phyloP scores from a whole-genome alignment of 352 stramenopile genomes.

The Vaucheria bursata region DNA sequence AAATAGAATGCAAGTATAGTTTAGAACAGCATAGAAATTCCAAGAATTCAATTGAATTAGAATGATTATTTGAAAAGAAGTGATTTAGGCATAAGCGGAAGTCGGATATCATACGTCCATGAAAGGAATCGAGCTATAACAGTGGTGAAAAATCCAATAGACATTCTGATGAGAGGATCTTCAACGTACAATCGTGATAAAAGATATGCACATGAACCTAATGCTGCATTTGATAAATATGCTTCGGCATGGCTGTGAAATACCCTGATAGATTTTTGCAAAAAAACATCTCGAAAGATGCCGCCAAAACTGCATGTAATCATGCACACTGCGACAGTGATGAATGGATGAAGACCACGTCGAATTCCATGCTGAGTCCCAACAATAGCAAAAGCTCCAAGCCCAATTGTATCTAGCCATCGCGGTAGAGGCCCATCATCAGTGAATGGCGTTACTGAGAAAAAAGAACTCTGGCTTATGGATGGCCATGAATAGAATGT shows the following conservation, averaged over 20 bases:
- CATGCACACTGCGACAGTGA: constrained; percentile 20
- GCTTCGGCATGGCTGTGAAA: constrained; percentile 24
- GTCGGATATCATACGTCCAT: constrained; percentile 15
- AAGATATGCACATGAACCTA: constrained; percentile 26
- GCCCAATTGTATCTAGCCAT: constrained; percentile 31
- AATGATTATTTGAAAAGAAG: too few species aligned
- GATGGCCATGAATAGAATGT: constrained; percentile 32
- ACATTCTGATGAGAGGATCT: constrained; percentile 29
- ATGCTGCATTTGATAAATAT: constrained; percentile 27
- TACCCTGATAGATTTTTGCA: constrained; percentile 13
- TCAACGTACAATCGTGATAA: background rate
- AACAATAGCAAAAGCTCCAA: constrained; percentile 30
- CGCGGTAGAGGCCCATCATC: constrained; percentile 27
- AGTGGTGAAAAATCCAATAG: constrained; percentile 17
- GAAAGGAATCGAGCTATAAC: constrained; percentile 17
- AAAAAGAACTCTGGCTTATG: constrained; percentile 8
- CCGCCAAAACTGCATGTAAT: constrained; percentile 37
- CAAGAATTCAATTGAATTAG: too few species aligned
- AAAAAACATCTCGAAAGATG: constrained; percentile 34
- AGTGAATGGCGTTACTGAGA: constrained; percentile 19
- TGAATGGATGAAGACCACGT: constrained; percentile 15
- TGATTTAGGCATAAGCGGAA: too few species aligned
- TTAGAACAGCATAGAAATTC: too few species aligned
- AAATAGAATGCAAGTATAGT: too few species aligned
- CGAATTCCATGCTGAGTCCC: constrained; percentile 40